phyloP scores from a whole-genome alignment of 2,329 filamentous ascomycete species.

The Annulohypoxylon truncatum region DNA sequence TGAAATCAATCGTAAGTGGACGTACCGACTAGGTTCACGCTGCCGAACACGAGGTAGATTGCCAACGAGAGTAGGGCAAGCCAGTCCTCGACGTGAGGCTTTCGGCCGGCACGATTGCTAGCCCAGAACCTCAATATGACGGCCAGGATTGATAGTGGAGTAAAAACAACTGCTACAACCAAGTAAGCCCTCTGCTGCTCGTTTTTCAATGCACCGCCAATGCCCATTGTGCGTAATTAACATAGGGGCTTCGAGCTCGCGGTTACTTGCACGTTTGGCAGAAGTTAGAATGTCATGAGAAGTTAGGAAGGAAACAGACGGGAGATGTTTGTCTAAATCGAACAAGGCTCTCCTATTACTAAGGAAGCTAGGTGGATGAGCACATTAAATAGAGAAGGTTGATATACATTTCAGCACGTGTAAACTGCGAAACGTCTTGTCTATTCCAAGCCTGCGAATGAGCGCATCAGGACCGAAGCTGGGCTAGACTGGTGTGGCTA shows the following conservation, averaged over 20 bases:
- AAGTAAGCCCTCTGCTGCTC: neutral
- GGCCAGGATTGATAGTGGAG: neutral
- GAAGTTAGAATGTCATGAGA: neutral
- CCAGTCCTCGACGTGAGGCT: neutral
- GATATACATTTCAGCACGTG: too few relatives aligned
- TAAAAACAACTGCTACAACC: neutral
- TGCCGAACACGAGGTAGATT: neutral
- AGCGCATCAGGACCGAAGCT: neutral
- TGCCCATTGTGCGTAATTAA: neutral
- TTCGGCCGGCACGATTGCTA: neutral
- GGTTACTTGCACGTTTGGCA: too few relatives aligned
- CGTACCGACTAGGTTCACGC: neutral
- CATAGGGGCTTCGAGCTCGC: too few relatives aligned
- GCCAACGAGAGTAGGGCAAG: neutral
- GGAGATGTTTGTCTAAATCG: neutral
- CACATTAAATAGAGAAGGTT: too few relatives aligned
- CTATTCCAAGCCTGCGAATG: too few relatives aligned
- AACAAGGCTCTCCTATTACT: too few relatives aligned
- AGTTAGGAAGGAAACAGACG: too few relatives aligned
- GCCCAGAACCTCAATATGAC: neutral
- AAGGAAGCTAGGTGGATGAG: too few relatives aligned
- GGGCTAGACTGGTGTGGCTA: neutral
- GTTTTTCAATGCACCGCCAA: neutral
- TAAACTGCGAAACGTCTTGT: too few relatives aligned
- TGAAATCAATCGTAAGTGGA: neutral